phyloP scores from a whole-genome alignment of 2,329 filamentous ascomycete genomes.

The Pyrenochaeta sp. region DNA sequence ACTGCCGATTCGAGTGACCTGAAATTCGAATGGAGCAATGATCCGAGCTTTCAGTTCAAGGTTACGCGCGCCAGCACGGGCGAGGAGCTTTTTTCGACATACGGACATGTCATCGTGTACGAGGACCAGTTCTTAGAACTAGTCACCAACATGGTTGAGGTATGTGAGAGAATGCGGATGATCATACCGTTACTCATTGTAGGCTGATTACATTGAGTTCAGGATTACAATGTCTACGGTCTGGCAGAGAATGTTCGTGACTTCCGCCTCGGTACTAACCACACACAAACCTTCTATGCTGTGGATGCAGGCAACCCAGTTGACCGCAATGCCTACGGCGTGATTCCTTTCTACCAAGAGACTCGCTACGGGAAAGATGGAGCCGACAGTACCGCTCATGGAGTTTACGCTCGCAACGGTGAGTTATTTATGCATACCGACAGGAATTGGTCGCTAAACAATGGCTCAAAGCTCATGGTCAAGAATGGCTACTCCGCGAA shows the following conservation, averaged over 20 bases:
- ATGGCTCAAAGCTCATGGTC: slow-evolving; percentile 65
- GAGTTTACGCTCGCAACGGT: slow-evolving; percentile 26
- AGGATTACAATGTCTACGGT: slow-evolving; percentile 74
- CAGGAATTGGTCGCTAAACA: background rate
- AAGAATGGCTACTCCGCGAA: slow-evolving; percentile 72
- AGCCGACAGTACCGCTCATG: slow-evolving; percentile 7
- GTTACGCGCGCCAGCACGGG: slow-evolving; percentile 63
- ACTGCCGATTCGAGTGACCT: slow-evolving; percentile 17
- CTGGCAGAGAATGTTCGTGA: slow-evolving; percentile 77
- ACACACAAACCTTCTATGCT: slow-evolving; percentile 73
- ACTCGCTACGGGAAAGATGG: background rate
- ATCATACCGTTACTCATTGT: background rate
- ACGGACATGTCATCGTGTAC: slow-evolving; percentile 73
- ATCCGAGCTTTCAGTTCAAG: slow-evolving; percentile 70
- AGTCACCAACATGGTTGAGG: slow-evolving; percentile 49
- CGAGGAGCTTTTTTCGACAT: slow-evolving; percentile 72
- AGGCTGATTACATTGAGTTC: slow-evolving; percentile 52
- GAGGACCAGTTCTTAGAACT: slow-evolving; percentile 72
- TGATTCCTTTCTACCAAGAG: slow-evolving; percentile 20
- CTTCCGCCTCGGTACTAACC: slow-evolving; percentile 70
- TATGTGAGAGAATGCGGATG: slow-evolving; percentile 64
- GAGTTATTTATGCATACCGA: background rate
- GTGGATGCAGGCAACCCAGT: slow-evolving; percentile 61
- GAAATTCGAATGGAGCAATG: slow-evolving; percentile 37
- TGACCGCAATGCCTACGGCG: slow-evolving; percentile 17